Percentiles rank a stretch among this genome's conserved stretches.
These are phyloP conservation scores for Jamesozyma spencerorum DNA, from an alignment of 805 yeast genomes.

Conservation along the genomic window DNA sequence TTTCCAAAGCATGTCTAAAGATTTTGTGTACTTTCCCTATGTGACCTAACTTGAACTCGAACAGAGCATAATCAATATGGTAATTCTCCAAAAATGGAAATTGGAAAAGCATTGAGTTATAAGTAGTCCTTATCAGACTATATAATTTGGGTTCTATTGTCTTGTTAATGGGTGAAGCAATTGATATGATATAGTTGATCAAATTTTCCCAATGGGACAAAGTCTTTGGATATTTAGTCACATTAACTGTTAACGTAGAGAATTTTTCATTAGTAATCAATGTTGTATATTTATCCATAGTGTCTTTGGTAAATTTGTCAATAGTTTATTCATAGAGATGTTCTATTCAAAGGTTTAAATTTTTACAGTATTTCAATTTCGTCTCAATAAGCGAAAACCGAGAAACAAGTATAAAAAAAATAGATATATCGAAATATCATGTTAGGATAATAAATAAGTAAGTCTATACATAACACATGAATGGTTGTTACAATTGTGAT, in stretches of 20 bases:
- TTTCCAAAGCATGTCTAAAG: conserved; percentile 18
- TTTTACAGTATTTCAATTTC: too few species aligned
- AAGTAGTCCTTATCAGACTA: conserved; percentile 18
- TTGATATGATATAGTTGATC: conserved; percentile 18
- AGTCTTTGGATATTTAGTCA: conserved; percentile 21
- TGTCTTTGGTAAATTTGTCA: too few species aligned
- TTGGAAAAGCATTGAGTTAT: conserved; percentile 21
- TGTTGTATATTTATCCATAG: conserved; percentile 18
- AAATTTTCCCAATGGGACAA: conserved; percentile 27
- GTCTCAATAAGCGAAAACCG: too few species aligned
- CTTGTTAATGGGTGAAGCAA: conserved; percentile 23
- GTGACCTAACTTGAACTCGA: conserved; percentile 28
- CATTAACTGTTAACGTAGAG: conserved; percentile 19
- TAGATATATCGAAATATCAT: not conserved
- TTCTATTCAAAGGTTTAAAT: too few species aligned
- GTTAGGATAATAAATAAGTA: not conserved
- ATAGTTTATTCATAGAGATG: too few species aligned
- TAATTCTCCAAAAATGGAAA: conserved; percentile 30
- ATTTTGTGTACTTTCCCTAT: conserved; percentile 19
- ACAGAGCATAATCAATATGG: conserved; percentile 28
- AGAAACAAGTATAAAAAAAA: too few species aligned
- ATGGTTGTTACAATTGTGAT: conserved; percentile 40
- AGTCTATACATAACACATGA: not conserved
- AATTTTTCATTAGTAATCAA: conserved; percentile 18
- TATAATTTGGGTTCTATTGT: conserved; percentile 13